Evolutionary conservation across 2,329 filamentous ascomycete genomes (phyloP).

Genomic region (Hymenoscyphus repandus): DNA sequence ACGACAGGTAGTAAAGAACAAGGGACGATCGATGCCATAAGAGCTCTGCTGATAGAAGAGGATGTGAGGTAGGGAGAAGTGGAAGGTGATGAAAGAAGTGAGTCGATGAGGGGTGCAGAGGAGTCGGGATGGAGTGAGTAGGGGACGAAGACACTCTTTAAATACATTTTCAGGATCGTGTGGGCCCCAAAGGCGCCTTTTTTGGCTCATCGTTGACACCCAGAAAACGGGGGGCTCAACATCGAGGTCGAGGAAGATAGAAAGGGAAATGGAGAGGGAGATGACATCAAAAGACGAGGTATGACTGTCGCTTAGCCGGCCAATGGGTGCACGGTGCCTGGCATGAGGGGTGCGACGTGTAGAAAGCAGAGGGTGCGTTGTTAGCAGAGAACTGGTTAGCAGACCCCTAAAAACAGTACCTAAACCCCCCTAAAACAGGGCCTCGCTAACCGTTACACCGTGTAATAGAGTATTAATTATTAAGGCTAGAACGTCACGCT

Average conservation of each 20-base stretch:
- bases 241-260: not conserved
- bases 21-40: conserved; percentile 3
- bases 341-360: not conserved
- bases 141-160: conserved; percentile 4
- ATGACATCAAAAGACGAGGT: not conserved
- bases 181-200: conserved; percentile 2
- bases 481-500: no score
- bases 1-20: conserved; percentile 1
- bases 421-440: conserved; percentile 5
- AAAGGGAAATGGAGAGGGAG: not conserved
- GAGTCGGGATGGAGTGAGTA: conserved; percentile 6
- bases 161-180: conserved; percentile 7
- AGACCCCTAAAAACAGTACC: conserved; percentile 8
- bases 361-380: conserved; percentile 3
- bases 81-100: not conserved
- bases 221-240: not conserved
- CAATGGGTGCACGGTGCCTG: conserved; percentile 1
- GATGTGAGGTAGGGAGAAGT: no score
- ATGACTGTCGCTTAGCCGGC: not conserved
- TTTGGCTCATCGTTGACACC: conserved; percentile 9
- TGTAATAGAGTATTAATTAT: conserved; percentile 8
- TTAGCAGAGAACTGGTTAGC: conserved; percentile 11
- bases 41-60: no score
- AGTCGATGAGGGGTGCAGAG: conserved; percentile 1
- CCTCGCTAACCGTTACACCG: conserved; percentile 10